phyloP scores from a whole-genome alignment of 1,284 basidiomycete genomes.

The Ceratobasidium sp. region DNA sequence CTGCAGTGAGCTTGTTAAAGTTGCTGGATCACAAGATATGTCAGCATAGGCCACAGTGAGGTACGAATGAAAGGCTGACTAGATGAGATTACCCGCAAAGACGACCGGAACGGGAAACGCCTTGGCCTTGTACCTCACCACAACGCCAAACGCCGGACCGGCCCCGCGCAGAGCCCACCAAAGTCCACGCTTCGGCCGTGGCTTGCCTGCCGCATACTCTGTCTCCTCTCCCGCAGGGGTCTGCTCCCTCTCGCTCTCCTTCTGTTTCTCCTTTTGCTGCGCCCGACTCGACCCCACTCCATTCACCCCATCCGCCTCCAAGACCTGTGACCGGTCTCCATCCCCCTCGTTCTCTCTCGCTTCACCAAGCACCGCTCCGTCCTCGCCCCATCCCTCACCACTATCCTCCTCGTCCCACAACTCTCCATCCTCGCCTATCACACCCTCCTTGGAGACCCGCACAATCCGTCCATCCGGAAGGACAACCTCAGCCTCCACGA shows the following conservation, averaged over 20 bases:
- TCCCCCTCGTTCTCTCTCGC: slow-evolving; percentile 53
- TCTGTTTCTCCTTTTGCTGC: background rate
- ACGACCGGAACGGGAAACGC: slow-evolving; percentile 90
- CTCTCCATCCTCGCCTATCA: slow-evolving; percentile 32
- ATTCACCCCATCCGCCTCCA: too few species aligned
- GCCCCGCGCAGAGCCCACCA: slow-evolving; percentile 93
- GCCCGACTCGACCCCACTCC: too few species aligned
- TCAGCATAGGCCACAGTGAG: background rate
- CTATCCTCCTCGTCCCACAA: slow-evolving; percentile 20
- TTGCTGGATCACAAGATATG: slow-evolving; percentile 39
- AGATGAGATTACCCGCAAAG: slow-evolving; percentile 69
- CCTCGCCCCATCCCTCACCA: slow-evolving; percentile 49
- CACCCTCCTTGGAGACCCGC: slow-evolving; percentile 50
- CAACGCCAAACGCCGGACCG: slow-evolving; percentile 85
- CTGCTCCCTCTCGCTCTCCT: slow-evolving; percentile 69
- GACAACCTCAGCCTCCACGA: slow-evolving; percentile 88
- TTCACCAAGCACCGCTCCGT: background rate
- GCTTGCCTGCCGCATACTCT: slow-evolving; percentile 55
- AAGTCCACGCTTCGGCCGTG: slow-evolving; percentile 57
- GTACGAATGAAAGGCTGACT: slow-evolving; percentile 65
- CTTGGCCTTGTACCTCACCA: slow-evolving; percentile 86
- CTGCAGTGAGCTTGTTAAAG: slow-evolving; percentile 81
- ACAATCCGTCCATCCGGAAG: slow-evolving; percentile 83
- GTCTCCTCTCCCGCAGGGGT: slow-evolving; percentile 1
- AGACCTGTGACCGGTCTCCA: background rate